A percentile compares a stretch with the other conserved stretches of the same genome.
phyloP scores from a whole-genome alignment of 768 basidiomycete species.

The Hydnum rufescens region DNA sequence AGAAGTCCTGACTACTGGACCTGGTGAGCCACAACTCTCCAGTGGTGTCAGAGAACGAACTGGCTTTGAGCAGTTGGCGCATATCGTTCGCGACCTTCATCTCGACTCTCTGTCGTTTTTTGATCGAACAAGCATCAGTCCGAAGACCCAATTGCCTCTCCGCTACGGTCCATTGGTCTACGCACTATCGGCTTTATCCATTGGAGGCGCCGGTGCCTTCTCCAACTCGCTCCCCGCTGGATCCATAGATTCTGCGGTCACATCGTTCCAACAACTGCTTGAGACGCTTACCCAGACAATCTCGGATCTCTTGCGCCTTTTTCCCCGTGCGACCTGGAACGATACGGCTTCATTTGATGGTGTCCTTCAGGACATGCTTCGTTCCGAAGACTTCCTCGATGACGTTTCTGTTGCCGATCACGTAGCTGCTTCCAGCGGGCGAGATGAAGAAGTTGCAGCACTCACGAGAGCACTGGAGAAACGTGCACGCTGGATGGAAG shows the following conservation, averaged over 20 bases:
- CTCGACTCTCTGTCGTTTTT: slow-evolving; percentile 57
- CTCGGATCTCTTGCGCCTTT: slow-evolving; percentile 62
- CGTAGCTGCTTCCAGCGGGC: slow-evolving; percentile 17
- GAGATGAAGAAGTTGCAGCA: slow-evolving; percentile 71
- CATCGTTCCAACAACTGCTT: slow-evolving; percentile 72
- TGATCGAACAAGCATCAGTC: slow-evolving; percentile 30
- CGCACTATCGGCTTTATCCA: slow-evolving; percentile 67
- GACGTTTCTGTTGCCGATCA: slow-evolving; percentile 19
- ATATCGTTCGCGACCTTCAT: slow-evolving; percentile 26
- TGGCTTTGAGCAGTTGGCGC: slow-evolving; percentile 21
- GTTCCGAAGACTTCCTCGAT: slow-evolving; percentile 71
- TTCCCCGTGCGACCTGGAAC: slow-evolving; percentile 79
- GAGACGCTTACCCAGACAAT: slow-evolving; percentile 83
- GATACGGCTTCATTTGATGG: slow-evolving; percentile 80
- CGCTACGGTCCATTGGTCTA: slow-evolving; percentile 76
- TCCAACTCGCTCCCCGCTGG: slow-evolving; percentile 67
- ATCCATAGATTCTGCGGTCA: slow-evolving; percentile 79
- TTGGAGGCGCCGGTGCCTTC: slow-evolving; percentile 58
- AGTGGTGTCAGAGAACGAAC: background rate
- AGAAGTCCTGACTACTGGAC: background rate
- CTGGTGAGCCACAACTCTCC: background rate
- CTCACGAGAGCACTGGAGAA: slow-evolving; percentile 68
- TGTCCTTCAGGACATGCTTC: slow-evolving; percentile 71
- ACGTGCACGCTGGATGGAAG: slow-evolving; percentile 88
- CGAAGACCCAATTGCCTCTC: slow-evolving; percentile 59